These are phyloP conservation scores for Hypoxylon sp. DNA, from an alignment of 2,329 filamentous ascomycete genomes.

Conservation along the genomic window DNA sequence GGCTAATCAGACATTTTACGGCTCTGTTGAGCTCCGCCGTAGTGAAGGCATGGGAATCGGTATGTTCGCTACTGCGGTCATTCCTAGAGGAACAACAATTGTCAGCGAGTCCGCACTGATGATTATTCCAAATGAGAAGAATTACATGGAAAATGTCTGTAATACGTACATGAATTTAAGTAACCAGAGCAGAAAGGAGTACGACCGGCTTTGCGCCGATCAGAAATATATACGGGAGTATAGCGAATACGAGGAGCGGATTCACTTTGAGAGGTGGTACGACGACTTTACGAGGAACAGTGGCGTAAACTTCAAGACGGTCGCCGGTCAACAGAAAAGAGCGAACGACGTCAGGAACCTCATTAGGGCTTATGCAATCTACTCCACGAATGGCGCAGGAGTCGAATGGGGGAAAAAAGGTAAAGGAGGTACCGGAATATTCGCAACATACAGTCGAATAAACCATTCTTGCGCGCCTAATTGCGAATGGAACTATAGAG, in stretches of 20 bases:
- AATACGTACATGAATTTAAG: background rate
- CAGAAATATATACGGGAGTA: background rate
- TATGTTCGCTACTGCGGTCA: background rate
- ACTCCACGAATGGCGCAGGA: background rate
- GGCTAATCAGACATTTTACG: background rate
- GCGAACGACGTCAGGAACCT: background rate
- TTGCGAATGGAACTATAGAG: background rate
- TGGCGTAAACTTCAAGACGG: background rate
- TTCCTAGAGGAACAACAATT: background rate
- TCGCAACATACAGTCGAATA: background rate
- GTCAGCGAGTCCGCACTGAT: background rate
- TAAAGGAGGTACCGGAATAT: background rate
- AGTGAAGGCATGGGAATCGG: background rate
- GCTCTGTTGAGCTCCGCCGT: background rate
- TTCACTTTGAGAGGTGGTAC: background rate
- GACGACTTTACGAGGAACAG: background rate
- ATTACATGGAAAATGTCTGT: background rate
- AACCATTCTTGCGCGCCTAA: conserved; percentile 10
- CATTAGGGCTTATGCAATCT: background rate
- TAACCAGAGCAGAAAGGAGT: no score
- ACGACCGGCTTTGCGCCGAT: background rate
- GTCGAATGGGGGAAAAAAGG: background rate
- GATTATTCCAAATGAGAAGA: background rate
- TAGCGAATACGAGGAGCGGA: background rate
- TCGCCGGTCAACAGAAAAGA: background rate